These are phyloP conservation scores for Xerocomus amazonicus DNA, from an alignment of 1,284 basidiomycete species.

Conservation along the genomic window DNA sequence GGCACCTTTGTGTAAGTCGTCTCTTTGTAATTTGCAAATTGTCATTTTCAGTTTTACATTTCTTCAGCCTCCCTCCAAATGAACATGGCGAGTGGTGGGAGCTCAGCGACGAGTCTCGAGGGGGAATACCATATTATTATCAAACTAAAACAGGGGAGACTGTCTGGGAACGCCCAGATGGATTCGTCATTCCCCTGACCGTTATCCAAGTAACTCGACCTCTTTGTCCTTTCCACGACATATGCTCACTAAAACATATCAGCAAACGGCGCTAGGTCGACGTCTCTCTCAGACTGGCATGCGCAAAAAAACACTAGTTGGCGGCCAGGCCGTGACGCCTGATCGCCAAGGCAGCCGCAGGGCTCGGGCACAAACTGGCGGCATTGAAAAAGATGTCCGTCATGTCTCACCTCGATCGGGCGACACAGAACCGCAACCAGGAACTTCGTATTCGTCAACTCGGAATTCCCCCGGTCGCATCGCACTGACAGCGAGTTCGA, in stretches of 20 bases:
- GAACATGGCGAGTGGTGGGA: conserved; percentile 95
- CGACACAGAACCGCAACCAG: conserved; percentile 22
- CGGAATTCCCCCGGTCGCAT: conserved; percentile 32
- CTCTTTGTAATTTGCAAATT: conserved; percentile 15
- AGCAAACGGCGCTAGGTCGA: conserved; percentile 75
- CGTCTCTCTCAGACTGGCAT: conserved; percentile 49
- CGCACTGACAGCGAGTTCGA: conserved; percentile 18
- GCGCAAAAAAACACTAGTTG: conserved; percentile 15
- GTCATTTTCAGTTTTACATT: conserved; percentile 7
- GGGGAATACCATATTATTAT: conserved; percentile 87
- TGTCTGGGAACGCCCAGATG: conserved; percentile 82
- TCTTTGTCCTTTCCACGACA: conserved; percentile 1
- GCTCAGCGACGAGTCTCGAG: conserved; percentile 73
- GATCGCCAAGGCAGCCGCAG: conserved; percentile 36
- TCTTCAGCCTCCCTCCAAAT: conserved; percentile 70
- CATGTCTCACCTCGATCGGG: conserved; percentile 25
- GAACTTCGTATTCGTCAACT: conserved; percentile 28
- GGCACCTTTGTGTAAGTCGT: conserved; percentile 78
- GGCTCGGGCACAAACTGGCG: conserved; percentile 36
- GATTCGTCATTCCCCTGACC: conserved; percentile 86
- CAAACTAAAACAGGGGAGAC: conserved; percentile 86
- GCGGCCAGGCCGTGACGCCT: conserved; percentile 5
- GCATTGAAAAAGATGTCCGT: conserved; percentile 32
- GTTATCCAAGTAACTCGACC: conserved; percentile 65
- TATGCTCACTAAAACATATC: conserved; percentile 14